phyloP scores from a whole-genome alignment of 208 protist species.

The Leishmania tarentolae region DNA sequence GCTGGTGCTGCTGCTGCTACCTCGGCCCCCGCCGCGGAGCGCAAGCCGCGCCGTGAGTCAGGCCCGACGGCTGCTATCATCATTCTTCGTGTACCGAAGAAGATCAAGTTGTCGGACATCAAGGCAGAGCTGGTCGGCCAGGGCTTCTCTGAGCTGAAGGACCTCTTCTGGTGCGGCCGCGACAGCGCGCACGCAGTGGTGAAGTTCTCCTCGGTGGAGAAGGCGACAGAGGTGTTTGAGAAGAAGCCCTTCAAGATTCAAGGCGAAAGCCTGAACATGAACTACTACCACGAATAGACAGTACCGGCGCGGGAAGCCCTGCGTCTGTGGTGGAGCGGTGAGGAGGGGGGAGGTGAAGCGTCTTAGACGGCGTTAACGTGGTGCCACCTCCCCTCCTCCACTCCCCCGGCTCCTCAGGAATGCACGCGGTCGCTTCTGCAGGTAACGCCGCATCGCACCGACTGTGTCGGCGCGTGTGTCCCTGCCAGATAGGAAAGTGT shows the following conservation, averaged over 20 bases:
- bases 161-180: slow-evolving; percentile 76
- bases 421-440: neutral
- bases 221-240: slow-evolving; percentile 28
- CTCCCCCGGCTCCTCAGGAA: neutral
- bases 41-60: slow-evolving; percentile 14
- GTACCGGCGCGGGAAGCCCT: neutral
- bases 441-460: no score
- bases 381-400: neutral
- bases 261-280: slow-evolving; percentile 18
- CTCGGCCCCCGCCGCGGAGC: slow-evolving; percentile 1
- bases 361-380: neutral
- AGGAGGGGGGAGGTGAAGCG: neutral
- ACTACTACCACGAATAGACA: slow-evolving; percentile 27
- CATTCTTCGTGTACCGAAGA: slow-evolving; percentile 60
- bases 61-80: slow-evolving; percentile 45
- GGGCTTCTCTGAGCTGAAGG: slow-evolving; percentile 31
- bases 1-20: slow-evolving; percentile 4
- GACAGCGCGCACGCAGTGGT: slow-evolving; percentile 60
- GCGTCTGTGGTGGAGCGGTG: neutral
- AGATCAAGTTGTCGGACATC: slow-evolving; percentile 66
- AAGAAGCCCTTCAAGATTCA: slow-evolving; percentile 37
- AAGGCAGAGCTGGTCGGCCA: slow-evolving; percentile 35
- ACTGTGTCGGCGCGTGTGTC: no score
- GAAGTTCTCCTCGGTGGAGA: slow-evolving; percentile 35
- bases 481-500: neutral